Evolutionary conservation across 768 basidiomycete species (phyloP).

Genomic region (Suillus weaverae): DNA sequence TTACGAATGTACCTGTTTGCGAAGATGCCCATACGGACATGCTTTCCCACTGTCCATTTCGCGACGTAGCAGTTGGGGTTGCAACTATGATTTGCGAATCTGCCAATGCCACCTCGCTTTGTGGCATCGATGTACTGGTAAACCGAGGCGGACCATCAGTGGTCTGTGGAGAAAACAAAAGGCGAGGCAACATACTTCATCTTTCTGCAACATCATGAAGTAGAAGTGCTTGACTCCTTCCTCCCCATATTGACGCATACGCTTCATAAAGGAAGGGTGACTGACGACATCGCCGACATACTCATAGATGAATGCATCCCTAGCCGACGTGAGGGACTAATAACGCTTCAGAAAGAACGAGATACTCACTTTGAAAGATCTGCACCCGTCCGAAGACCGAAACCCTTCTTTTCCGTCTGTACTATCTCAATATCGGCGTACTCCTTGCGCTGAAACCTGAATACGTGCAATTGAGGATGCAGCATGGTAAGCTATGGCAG

Average conservation of each 20-base stretch:
- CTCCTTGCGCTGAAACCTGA: conserved; percentile 82
- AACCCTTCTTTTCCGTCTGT: conserved; percentile 93
- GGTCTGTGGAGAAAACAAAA: not conserved
- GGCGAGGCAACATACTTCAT: conserved; percentile 65
- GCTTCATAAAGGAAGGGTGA: conserved; percentile 81
- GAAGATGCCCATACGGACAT: conserved; percentile 97
- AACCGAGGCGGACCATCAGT: not conserved
- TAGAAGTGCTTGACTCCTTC: conserved; percentile 97
- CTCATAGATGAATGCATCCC: conserved; percentile 94
- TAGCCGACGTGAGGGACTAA: conserved; percentile 32
- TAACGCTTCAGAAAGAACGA: not conserved
- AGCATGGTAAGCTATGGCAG: conserved; percentile 7
- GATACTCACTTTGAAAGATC: conserved; percentile 61
- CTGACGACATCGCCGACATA: conserved; percentile 97
- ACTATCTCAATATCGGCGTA: conserved; percentile 91
- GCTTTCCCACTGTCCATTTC: conserved; percentile 91
- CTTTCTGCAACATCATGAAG: conserved; percentile 99
- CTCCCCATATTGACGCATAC: conserved; percentile 90
- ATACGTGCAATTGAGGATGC: conserved; percentile 2
- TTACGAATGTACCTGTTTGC: conserved; percentile 76
- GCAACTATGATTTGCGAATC: conserved; percentile 98
- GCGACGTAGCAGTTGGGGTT: conserved; percentile 97
- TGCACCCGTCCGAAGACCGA: conserved; percentile 77
- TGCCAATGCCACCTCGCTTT: conserved; percentile 92
- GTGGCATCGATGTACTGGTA: conserved; percentile 96